Conservation (phyloP, 2,329 filamentous ascomycete species). For the Fusarium sambucinum region DNA sequence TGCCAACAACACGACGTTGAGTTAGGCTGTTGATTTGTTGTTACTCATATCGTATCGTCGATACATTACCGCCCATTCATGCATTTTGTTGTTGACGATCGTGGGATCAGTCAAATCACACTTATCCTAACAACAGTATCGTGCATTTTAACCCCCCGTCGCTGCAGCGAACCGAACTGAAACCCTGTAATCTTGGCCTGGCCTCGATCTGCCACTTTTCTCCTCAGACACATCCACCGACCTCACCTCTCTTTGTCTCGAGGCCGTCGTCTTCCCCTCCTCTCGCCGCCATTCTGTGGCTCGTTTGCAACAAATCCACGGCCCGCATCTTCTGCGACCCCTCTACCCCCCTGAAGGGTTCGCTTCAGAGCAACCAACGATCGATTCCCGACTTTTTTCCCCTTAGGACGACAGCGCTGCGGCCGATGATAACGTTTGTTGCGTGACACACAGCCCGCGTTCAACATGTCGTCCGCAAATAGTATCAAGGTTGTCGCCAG, state of each 20-base stretch:
- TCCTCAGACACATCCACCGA: conserved; percentile 17
- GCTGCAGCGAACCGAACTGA: conserved; percentile 29
- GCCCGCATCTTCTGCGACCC: conserved; percentile 44
- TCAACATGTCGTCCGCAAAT: conserved; percentile 68
- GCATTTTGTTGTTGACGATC: conserved; percentile 43
- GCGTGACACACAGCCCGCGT: conserved; percentile 41
- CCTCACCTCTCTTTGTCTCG: conserved; percentile 26
- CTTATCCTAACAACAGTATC: conserved; percentile 26
- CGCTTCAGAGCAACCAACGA: conserved; percentile 34
- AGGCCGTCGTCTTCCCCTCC: conserved; percentile 28
- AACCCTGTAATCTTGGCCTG: conserved; percentile 36
- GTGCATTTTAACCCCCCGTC: conserved; percentile 35
- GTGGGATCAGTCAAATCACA: conserved; percentile 33
- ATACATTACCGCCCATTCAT: conserved; percentile 14
- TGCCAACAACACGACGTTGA: conserved; percentile 31
- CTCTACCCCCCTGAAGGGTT: conserved; percentile 38
- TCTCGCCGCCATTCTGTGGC: conserved; percentile 46
- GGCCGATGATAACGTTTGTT: conserved; percentile 47
- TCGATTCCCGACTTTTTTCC: conserved; percentile 32
- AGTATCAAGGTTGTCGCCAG: conserved; percentile 93
- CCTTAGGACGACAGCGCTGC: conserved; percentile 36
- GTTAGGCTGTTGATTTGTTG: conserved; percentile 36
- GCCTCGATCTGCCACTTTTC: conserved; percentile 27
- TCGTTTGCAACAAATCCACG: conserved; percentile 35
- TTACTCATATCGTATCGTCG: conserved; percentile 21